These are phyloP conservation scores for Daucus carota DNA, from an alignment of 129 eudicot genomes.

Conservation along the genomic window DH1_v3.0 NC_030384.2:38123501-38124000, in stretches of 20 bases:
- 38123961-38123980: neutral
- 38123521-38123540: neutral
- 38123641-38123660: neutral
- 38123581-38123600: neutral
- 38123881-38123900: slow-evolving; percentile 27
- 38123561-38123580: neutral
- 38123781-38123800: neutral
- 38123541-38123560: no score
- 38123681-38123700: no score
- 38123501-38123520: neutral
- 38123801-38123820: slow-evolving; percentile 61
- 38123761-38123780: neutral
- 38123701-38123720: no score
- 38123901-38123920: slow-evolving; percentile 94
- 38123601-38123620: neutral
- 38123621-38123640: neutral
- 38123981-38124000: neutral
- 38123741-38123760: neutral
- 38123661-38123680: neutral
- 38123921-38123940: slow-evolving; percentile 85
- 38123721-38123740: slow-evolving; percentile 47
- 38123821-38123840: slow-evolving; percentile 76
- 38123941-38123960: neutral
- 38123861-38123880: neutral
- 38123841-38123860: slow-evolving; percentile 73